Evolutionary conservation across 2,329 filamentous ascomycete genomes (phyloP).

Genomic region (Helotiales sp.): DNA sequence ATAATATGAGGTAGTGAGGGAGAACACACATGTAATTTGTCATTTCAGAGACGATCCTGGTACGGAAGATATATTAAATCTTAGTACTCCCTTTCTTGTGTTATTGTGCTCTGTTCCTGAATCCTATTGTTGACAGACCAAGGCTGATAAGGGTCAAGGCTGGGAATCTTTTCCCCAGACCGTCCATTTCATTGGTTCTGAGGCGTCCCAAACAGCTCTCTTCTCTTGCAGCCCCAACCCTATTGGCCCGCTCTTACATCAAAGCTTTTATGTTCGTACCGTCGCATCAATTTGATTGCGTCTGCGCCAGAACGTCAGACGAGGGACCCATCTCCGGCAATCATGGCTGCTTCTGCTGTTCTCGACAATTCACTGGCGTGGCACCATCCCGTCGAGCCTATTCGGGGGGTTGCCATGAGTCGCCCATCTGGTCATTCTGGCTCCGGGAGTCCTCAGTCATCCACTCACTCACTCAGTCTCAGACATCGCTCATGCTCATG

Average conservation of each 20-base stretch:
- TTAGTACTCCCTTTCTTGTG: neutral
- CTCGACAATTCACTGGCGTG: neutral
- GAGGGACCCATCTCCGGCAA: constrained; percentile 4
- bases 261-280: neutral
- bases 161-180: neutral
- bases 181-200: constrained; percentile 2
- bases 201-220: neutral
- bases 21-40: too few relatives aligned
- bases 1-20: too few relatives aligned
- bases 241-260: neutral
- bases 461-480: neutral
- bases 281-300: constrained; percentile 9
- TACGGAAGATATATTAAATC: too few relatives aligned
- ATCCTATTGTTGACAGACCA: neutral
- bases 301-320: constrained; percentile 3
- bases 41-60: too few relatives aligned
- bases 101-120: neutral
- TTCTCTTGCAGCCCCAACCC: neutral
- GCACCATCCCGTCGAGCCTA: neutral
- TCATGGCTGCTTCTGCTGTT: too few relatives aligned
- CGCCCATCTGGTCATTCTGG: neutral
- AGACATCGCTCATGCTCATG: neutral
- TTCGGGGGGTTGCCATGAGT: neutral
- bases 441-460: neutral
- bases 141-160: neutral